Conservation (phyloP, 2,329 filamentous ascomycete species). For the Talaromyces islandicus region DNA sequence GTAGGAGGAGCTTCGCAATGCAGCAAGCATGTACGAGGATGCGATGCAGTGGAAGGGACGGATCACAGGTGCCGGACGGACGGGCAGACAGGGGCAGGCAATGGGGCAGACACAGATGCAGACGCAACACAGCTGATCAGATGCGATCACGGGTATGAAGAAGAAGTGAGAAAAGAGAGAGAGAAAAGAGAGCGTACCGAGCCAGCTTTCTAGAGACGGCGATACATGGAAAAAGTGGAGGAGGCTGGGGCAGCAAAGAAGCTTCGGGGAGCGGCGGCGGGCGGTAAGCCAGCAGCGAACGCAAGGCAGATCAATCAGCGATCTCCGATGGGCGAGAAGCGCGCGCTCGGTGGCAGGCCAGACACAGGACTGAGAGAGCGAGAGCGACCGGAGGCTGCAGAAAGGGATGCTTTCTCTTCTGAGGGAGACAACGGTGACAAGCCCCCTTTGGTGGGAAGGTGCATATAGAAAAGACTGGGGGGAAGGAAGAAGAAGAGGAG, state of each 20-base stretch:
- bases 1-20: neutral
- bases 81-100: neutral
- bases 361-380: neutral
- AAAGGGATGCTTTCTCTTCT: neutral
- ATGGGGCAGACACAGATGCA: neutral
- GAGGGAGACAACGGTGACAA: constrained; percentile 4
- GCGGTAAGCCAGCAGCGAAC: constrained; percentile 7
- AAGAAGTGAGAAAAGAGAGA: neutral
- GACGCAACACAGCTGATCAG: neutral
- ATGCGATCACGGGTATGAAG: neutral
- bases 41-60: neutral
- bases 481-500: constrained; percentile 1
- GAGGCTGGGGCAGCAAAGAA: constrained; percentile 4
- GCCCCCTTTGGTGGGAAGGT: constrained; percentile 8
- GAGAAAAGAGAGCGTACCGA: neutral
- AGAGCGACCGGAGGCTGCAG: neutral
- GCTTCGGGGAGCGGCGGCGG: constrained; percentile 1
- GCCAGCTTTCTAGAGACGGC: constrained; percentile 1
- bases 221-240: constrained; percentile 6
- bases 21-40: neutral
- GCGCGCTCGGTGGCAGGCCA: neutral
- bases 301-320: constrained; percentile 11
- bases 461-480: constrained; percentile 5
- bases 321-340: constrained; percentile 2
- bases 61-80: too few relatives aligned